These are phyloP conservation scores for Sporothrix schenckii DNA, from an alignment of 2,329 filamentous ascomycete species.

Conservation along the genomic window DNA sequence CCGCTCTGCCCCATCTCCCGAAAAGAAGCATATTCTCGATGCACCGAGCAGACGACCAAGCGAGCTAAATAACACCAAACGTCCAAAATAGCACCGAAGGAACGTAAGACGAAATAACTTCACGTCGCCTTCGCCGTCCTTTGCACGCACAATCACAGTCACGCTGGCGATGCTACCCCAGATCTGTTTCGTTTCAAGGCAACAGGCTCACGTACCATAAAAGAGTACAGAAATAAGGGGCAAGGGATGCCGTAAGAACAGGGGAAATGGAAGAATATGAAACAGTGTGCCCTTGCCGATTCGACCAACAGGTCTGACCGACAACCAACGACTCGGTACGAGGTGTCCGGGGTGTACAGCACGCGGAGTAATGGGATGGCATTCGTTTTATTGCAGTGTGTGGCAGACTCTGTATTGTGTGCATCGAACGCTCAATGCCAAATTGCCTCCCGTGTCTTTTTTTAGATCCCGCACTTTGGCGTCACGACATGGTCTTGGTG, in stretches of 20 bases:
- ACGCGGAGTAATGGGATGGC: not conserved
- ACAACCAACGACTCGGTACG: conserved; percentile 10
- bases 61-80: not conserved
- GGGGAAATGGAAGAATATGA: conserved; percentile 11
- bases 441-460: conserved; percentile 22
- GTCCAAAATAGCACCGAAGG: not conserved
- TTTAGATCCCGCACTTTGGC: conserved; percentile 3
- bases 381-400: not conserved
- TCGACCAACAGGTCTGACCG: not conserved
- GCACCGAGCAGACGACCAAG: not conserved
- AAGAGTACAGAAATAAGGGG: not conserved
- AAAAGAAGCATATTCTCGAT: not conserved
- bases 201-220: too few species aligned
- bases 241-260: not conserved
- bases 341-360: not conserved
- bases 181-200: conserved; percentile 19
- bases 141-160: not conserved
- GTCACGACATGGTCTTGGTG: not conserved
- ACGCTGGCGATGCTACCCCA: conserved; percentile 16
- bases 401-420: not conserved
- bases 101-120: not conserved
- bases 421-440: not conserved
- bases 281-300: not conserved
- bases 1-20: not conserved
- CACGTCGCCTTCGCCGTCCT: not conserved